Conservation (phyloP, 2,329 filamentous ascomycete species). For the Xylaria sp. region DNA sequence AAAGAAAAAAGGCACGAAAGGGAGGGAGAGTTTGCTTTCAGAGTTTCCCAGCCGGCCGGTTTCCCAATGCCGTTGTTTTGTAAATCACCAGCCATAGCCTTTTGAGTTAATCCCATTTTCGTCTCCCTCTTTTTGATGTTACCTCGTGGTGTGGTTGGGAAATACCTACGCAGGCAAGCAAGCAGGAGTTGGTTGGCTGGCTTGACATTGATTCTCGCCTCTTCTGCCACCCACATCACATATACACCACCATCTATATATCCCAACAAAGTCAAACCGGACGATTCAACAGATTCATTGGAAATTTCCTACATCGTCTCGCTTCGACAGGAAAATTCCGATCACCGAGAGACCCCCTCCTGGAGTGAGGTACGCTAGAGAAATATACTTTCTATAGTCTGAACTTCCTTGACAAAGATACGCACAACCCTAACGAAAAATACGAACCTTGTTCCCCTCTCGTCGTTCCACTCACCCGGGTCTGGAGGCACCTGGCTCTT, state of each 20-base stretch:
- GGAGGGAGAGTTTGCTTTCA: background rate
- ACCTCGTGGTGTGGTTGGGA: background rate
- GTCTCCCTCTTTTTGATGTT: constrained; percentile 10
- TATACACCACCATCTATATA: constrained; percentile 2
- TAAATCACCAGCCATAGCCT: background rate
- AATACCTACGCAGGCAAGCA: background rate
- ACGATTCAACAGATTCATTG: background rate
- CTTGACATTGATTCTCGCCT: constrained; percentile 9
- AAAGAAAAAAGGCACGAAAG: background rate
- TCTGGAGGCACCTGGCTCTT: constrained; percentile 1
- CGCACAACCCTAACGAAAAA: constrained; percentile 21
- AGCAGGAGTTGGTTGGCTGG: constrained; percentile 7
- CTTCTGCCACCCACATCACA: background rate
- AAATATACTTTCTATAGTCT: constrained; percentile 22
- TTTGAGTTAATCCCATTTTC: background rate
- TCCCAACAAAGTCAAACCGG: background rate
- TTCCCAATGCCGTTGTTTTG: constrained; percentile 1
- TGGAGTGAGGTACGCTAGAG: constrained; percentile 21
- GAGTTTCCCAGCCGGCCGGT: background rate
- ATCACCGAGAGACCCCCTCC: constrained; percentile 3
- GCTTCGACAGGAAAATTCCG: background rate
- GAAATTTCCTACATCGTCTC: constrained; percentile 7
- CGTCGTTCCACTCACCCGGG: background rate
- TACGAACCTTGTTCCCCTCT: constrained; percentile 8
- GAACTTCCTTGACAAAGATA: constrained; percentile 25